phyloP scores from a whole-genome alignment of 768 basidiomycete genomes.

The Tricholoma furcatifolium region DNA sequence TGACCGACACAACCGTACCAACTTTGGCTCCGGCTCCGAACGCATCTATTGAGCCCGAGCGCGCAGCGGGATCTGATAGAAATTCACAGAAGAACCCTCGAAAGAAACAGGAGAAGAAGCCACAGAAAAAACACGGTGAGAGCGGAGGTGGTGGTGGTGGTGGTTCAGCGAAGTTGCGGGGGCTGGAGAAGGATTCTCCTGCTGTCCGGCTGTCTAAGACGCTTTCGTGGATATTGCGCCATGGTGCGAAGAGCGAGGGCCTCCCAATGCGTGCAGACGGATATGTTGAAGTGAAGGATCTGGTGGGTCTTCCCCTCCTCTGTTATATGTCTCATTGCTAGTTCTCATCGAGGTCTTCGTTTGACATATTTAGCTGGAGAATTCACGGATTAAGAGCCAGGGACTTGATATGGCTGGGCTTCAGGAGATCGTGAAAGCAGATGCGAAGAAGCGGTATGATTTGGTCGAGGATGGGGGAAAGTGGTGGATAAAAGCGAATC shows the following conservation, averaged over 20 bases:
- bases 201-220: conserved; percentile 81
- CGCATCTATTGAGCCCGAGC: no score
- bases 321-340: no score
- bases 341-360: background rate
- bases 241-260: conserved; percentile 78
- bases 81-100: conserved; percentile 3
- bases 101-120: conserved; percentile 7
- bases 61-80: background rate
- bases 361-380: conserved; percentile 54
- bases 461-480: conserved; percentile 52
- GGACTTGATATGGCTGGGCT: conserved; percentile 51
- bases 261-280: conserved; percentile 81
- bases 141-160: conserved; percentile 9
- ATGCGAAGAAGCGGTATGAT: conserved; percentile 67
- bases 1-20: no score
- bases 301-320: conserved; percentile 62
- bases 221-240: conserved; percentile 87
- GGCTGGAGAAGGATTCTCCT: conserved; percentile 59
- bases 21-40: no score
- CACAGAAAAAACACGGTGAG: conserved; percentile 12
- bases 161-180: conserved; percentile 47
- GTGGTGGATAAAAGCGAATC: conserved; percentile 92
- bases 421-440: conserved; percentile 62
- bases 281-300: conserved; percentile 75
- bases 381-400: conserved; percentile 60